Evolutionary conservation across 768 basidiomycete genomes (phyloP), one percentile per base, ranked within the genome.

Genomic region (Nidularia pulvinata): DNA sequence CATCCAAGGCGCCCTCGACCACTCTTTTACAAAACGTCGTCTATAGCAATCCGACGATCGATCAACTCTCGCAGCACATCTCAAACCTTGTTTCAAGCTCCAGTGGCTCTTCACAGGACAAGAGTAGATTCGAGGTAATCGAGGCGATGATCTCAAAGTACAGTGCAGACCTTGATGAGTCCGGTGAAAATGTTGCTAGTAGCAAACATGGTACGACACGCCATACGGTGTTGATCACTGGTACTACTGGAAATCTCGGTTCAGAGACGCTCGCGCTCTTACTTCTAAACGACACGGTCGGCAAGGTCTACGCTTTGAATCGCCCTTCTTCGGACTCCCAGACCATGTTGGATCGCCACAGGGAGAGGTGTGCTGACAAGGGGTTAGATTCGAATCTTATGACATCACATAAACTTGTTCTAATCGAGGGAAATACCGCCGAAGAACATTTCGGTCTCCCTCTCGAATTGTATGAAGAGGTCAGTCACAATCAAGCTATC

Each of bases 91-190:
- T 54, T 5, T 44, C 48, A 7, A 30, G 59, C n/a, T 48, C 59
- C 2, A 25, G 46, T 33, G 51, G 16, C 30, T 34, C 39, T 47
- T 2, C 46, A 11, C 19, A 22, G 11, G 55, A 19, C 14, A 63
- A 61, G 11, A 32, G 5, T 7, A 22, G 19, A 22, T 19, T 16
- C 10, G 42, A 57, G 32, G 43, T 19, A 2, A 78, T 79, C 57
- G 63, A 69, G 33, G 66, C 56, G 0, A 70, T 80, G 65, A 70
- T 80, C 39, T 67, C 65, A 7, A 78, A 75, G 58, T 76, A 81
- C 56, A 51, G 55, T 49, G 7, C 19, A 48, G 43, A 25, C 33
- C 34, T 46, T 14, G 51, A 34, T 33, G 35, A 44, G n/a, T 2
- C 43, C 25, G 19, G n/a, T 16, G 50, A 45, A 16, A 25, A 19